Conservation (phyloP, 2,329 filamentous ascomycete species). For the Colletotrichum endophyticum region DNA sequence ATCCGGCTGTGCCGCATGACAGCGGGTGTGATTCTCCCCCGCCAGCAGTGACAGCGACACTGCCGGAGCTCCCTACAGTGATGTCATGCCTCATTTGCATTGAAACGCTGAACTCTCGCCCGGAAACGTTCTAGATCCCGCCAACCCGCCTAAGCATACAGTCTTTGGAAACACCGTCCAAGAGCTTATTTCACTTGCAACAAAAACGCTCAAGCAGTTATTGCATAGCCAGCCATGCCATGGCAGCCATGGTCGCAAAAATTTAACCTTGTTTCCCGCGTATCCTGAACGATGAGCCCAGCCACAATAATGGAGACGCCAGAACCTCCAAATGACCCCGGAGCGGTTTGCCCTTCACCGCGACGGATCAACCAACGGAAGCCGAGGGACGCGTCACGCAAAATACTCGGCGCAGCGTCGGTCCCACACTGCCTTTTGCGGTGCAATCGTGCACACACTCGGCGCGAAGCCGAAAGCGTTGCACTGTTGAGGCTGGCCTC, state of each 20-base stretch:
- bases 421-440: not conserved
- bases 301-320: not conserved
- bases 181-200: not conserved
- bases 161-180: not conserved
- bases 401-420: not conserved
- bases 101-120: not conserved
- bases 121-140: not conserved
- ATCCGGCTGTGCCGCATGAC: not conserved
- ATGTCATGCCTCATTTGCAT: not conserved
- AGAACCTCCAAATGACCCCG: not conserved
- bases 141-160: not conserved
- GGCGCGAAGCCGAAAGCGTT: not conserved
- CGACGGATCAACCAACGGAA: not conserved
- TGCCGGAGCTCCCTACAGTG: not conserved
- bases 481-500: not conserved
- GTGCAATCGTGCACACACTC: not conserved
- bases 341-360: not conserved
- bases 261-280: not conserved
- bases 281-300: not conserved
- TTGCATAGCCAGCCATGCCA: not conserved
- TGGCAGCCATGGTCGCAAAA: not conserved
- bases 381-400: conserved; percentile 6
- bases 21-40: not conserved
- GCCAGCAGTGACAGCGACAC: not conserved
- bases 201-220: not conserved